A percentile compares a stretch with the other conserved stretches of the same genome.
phyloP scores from a whole-genome alignment of 176 grass and related monocot species.

The Thinopyrum elongatum region DNA sequence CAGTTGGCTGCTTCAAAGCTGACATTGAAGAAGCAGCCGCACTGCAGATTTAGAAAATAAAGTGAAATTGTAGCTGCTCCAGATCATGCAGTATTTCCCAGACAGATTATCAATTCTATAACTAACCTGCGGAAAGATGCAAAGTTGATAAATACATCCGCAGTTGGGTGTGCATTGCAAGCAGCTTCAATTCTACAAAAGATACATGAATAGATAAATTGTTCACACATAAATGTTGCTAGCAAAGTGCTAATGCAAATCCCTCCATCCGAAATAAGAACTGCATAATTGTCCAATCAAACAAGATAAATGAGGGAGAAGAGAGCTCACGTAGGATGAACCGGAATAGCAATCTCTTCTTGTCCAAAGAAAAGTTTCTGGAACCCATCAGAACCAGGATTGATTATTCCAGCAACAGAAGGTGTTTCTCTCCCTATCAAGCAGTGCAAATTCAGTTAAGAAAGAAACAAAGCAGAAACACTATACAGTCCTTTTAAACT shows the following conservation, averaged over 20 bases:
- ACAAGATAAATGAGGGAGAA: background rate
- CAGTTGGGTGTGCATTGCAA: constrained; percentile 80
- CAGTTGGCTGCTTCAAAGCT: constrained; percentile 91
- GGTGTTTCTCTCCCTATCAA: constrained; percentile 91
- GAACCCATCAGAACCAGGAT: constrained; percentile 97
- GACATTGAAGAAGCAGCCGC: constrained; percentile 92
- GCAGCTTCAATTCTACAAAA: constrained; percentile 91
- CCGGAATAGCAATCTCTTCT: constrained; percentile 99
- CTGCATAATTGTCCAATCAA: constrained; percentile 18
- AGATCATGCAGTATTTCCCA: background rate
- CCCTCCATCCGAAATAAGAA: background rate
- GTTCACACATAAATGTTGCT: background rate
- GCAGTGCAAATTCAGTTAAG: background rate
- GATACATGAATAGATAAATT: constrained; percentile 21
- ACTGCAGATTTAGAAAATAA: constrained; percentile 57
- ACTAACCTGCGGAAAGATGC: constrained; percentile 91
- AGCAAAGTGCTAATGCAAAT: constrained; percentile 5
- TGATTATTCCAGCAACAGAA: constrained; percentile 98
- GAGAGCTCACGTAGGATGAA: constrained; percentile 68
- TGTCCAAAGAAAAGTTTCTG: constrained; percentile 99
- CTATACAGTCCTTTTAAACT: background rate
- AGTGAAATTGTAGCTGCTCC: background rate
- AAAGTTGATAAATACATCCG: constrained; percentile 99
- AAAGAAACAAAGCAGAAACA: constrained; percentile 21
- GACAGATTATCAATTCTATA: constrained; percentile 14